These are phyloP conservation scores for Microascus cirrosus DNA, from an alignment of 2,329 filamentous ascomycete genomes.

Conservation along the genomic window DNA sequence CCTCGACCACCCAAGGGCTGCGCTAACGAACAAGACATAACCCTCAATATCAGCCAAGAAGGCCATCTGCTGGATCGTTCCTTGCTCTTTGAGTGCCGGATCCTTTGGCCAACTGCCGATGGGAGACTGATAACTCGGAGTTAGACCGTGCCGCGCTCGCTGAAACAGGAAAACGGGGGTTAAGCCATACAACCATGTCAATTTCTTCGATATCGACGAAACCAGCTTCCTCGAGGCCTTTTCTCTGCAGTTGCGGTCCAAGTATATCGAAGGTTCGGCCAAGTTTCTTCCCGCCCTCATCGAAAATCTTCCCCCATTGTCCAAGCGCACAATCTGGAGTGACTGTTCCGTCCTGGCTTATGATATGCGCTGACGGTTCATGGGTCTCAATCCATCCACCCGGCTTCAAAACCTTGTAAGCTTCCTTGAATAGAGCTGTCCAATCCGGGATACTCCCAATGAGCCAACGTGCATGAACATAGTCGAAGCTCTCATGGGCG, in stretches of 20 bases:
- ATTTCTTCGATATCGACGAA: constrained; percentile 29
- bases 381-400: constrained; percentile 19
- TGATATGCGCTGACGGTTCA: no score
- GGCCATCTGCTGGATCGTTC: background rate
- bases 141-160: no score
- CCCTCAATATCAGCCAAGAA: constrained; percentile 10
- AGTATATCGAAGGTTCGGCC: constrained; percentile 18
- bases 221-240: constrained; percentile 19
- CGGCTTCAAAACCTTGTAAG: constrained; percentile 34
- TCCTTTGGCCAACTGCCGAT: background rate
- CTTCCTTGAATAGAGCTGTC: constrained; percentile 37
- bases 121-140: no score
- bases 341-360: no score
- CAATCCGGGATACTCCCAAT: constrained; percentile 47
- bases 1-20: constrained; percentile 8
- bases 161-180: background rate
- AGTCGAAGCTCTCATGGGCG: constrained; percentile 35
- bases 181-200: constrained; percentile 15
- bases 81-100: background rate
- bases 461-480: constrained; percentile 47
- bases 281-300: constrained; percentile 18
- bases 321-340: no score
- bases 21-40: constrained; percentile 12
- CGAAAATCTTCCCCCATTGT: constrained; percentile 22
- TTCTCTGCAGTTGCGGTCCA: constrained; percentile 17